Evolutionary conservation across 2,329 filamentous ascomycete genomes (phyloP).

Genomic region (Xylariaceae sp.): DNA sequence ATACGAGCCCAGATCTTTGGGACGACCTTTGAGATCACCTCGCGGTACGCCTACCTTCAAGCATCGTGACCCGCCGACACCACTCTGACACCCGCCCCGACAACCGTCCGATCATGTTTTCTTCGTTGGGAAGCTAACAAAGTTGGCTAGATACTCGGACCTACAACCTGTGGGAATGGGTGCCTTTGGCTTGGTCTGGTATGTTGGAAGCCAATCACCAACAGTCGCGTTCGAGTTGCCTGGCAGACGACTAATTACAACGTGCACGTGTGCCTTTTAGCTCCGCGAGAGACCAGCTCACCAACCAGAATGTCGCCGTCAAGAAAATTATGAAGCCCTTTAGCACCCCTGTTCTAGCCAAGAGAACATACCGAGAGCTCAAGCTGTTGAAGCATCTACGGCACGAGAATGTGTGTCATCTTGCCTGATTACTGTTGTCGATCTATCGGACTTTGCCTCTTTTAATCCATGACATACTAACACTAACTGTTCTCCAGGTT

Average conservation of each 20-base stretch:
- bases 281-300: slow-evolving; percentile 96
- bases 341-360: slow-evolving; percentile 96
- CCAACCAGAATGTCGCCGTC: slow-evolving; percentile 90
- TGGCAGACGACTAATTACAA: slow-evolving; percentile 2
- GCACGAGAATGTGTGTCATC: slow-evolving; percentile 78
- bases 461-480: not conserved
- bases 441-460: not conserved
- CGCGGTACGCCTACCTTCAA: slow-evolving; percentile 57
- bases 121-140: not conserved
- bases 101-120: not conserved
- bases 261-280: slow-evolving; percentile 40
- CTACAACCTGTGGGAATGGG: slow-evolving; percentile 99
- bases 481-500: slow-evolving; percentile 50
- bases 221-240: not conserved
- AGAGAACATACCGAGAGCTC: slow-evolving; percentile 94
- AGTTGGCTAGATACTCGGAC: slow-evolving; percentile 73
- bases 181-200: slow-evolving; percentile 97
- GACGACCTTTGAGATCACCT: slow-evolving; percentile 99
- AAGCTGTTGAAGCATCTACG: slow-evolving; percentile 95
- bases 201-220: slow-evolving; percentile 33
- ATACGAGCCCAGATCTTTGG: slow-evolving; percentile 99
- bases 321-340: slow-evolving; percentile 99
- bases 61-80: not conserved
- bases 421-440: slow-evolving; percentile 1
- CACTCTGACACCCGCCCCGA: slow-evolving; percentile 4